Conservation (phyloP, 75 land plant species). For the Pinus albicaulis region DNA sequence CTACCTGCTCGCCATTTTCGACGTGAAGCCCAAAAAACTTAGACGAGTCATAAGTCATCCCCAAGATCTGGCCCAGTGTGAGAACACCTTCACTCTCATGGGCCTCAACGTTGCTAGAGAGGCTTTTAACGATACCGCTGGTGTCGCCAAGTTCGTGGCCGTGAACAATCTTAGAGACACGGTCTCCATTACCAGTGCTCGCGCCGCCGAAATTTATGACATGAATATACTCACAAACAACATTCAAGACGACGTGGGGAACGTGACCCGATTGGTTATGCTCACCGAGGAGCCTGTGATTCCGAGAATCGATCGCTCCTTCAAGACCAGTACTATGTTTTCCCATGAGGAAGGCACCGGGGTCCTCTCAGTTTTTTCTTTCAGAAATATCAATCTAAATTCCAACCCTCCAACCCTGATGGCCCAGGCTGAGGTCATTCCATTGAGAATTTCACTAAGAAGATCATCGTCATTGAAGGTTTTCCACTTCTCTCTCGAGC, state of each 20-base stretch:
- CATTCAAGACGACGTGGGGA: conserved; percentile 39
- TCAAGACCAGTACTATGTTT: conserved; percentile 59
- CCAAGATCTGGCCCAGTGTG: conserved; percentile 70
- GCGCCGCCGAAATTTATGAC: conserved; percentile 49
- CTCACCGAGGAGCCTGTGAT: conserved; percentile 51
- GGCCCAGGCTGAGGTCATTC: no score
- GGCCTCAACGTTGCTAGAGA: conserved; percentile 57
- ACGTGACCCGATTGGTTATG: conserved; percentile 52
- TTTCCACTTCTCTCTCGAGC: no score
- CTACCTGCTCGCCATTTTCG: conserved; percentile 71
- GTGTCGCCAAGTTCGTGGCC: conserved; percentile 57
- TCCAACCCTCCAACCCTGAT: no score
- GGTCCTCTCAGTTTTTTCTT: conserved; percentile 41
- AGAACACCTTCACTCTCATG: conserved; percentile 46
- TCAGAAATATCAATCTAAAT: conserved; percentile 41
- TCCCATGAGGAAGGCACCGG: conserved; percentile 44
- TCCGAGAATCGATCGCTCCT: conserved; percentile 37
- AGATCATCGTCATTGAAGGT: no score
- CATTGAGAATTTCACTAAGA: no score
- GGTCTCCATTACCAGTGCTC: conserved; percentile 32
- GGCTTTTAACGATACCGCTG: conserved; percentile 76
- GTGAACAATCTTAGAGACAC: conserved; percentile 36
- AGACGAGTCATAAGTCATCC: conserved; percentile 65
- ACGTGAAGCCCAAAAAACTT: conserved; percentile 46
- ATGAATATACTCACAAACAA: conserved; percentile 40